phyloP scores from a whole-genome alignment of 2,329 filamentous ascomycete species.

The Neonectria magnoliae region DNA sequence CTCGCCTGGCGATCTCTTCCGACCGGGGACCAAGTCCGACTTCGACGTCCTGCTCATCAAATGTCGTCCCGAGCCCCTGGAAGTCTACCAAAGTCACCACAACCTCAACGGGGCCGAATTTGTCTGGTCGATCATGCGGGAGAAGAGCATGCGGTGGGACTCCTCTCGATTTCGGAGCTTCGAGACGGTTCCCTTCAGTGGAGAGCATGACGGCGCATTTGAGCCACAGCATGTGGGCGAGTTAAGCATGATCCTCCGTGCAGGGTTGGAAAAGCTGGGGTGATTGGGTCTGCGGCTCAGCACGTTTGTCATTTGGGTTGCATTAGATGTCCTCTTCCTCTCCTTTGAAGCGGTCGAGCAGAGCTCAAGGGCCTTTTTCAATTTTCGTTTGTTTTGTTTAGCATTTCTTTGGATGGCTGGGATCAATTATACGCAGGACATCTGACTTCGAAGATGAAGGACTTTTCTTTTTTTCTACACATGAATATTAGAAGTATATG shows the following conservation, averaged over 20 bases:
- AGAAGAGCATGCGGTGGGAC: slow-evolving; percentile 37
- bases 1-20: slow-evolving; percentile 33
- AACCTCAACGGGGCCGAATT: slow-evolving; percentile 14
- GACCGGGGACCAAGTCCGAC: slow-evolving; percentile 22
- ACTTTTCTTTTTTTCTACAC: not conserved
- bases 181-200: slow-evolving; percentile 34
- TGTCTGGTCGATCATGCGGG: slow-evolving; percentile 32
- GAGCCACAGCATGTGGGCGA: slow-evolving; percentile 33
- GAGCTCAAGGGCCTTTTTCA: not conserved
- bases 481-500: not conserved
- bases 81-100: not conserved
- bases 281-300: slow-evolving; percentile 14
- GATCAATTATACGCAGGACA: not conserved
- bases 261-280: slow-evolving; percentile 24
- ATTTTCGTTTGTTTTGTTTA: not conserved
- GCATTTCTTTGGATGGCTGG: not conserved
- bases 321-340: not conserved
- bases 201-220: slow-evolving; percentile 37
- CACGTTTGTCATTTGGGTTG: not conserved
- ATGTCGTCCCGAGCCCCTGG: slow-evolving; percentile 23
- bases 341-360: slow-evolving; percentile 3
- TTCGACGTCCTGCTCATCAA: slow-evolving; percentile 38
- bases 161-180: slow-evolving; percentile 32
- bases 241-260: slow-evolving; percentile 33
- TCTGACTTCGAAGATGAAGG: not conserved